Evolutionary conservation across 2,329 filamentous ascomycete genomes (phyloP), one percentile per base, ranked within the genome.

Genomic region (Trichophyton mentagrophytes): DNA sequence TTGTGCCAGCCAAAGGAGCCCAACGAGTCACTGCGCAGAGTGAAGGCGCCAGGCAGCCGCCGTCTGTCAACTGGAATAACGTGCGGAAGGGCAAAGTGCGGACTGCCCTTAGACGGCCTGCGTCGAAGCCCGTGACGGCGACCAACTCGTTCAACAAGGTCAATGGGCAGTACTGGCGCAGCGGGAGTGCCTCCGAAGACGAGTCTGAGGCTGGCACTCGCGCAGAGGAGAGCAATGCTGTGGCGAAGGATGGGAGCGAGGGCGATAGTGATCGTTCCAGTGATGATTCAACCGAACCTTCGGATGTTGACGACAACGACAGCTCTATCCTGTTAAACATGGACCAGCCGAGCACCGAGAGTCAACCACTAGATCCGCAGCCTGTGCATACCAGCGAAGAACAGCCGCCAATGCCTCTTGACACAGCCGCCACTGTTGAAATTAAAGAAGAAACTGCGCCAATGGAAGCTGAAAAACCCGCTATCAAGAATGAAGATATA

Each of bases 241-340:
- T 36, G 2, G 51, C 15, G 11, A 55, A 36, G 25, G 51, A 36
- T 36, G 15, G 11, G 15, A 55, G 51, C 13, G 51, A 55, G 17
- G 27, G n/a, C 27, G 36, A 59, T 30, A 60, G 53, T 25, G 33
- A 33, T 17, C 25, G 53, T 22, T 36, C 59, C 40, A 36, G 20
- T 20, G 58, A 61, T 3, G 30, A 44, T 11, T 25, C 13, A 15
- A 55, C 60, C 44, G 40, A 57, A 25, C 44, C 11, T 49, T 68
- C 67, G 11, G 68, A 69, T 8, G 62, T 65, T 20, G 67, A 64
- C 36, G 67, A 67, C 11, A 74, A 71, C 1, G 74, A 74, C 58
- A 71, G 75, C 59, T 74, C 73, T 0, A 76, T 78, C 59, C 61
- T 77, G 66, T 63, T 78, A 61, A 77, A 77, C 58, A 66, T 77